A percentile compares a stretch with the other conserved stretches of the same genome.
Conservation (phyloP, 495 filamentous ascomycete species). For the Darksidea phi region DNA sequence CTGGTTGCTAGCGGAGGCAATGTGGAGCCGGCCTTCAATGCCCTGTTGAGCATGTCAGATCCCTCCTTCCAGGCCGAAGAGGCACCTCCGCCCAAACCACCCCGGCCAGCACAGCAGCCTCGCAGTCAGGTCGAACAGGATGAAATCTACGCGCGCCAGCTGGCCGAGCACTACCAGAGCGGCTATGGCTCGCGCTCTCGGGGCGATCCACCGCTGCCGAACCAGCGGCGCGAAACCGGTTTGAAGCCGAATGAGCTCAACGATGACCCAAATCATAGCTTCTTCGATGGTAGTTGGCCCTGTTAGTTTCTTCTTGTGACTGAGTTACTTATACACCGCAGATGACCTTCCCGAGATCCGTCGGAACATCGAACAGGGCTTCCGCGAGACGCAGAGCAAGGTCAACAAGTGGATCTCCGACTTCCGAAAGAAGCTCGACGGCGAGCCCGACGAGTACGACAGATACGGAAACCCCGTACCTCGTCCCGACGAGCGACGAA, state of each 20-base stretch:
- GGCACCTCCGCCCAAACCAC: conserved; percentile 48
- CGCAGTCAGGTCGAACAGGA: conserved; percentile 81
- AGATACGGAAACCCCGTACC: conserved; percentile 50
- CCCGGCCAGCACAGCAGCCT: conserved; percentile 42
- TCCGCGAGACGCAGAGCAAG: conserved; percentile 87
- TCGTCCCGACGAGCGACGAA: conserved; percentile 43
- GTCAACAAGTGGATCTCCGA: conserved; percentile 90
- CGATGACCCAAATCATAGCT: conserved; percentile 73
- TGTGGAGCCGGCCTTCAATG: conserved; percentile 94
- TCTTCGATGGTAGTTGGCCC: conserved; percentile 70
- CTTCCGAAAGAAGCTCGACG: conserved; percentile 87
- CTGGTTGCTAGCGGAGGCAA: conserved; percentile 79
- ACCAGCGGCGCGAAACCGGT: conserved; percentile 32
- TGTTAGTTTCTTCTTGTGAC: not conserved
- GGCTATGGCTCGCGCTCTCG: conserved; percentile 37
- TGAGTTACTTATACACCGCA: conserved; percentile 30
- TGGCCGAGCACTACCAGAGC: conserved; percentile 75
- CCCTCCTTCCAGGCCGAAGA: conserved; percentile 72
- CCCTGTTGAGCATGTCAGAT: conserved; percentile 92
- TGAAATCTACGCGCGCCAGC: conserved; percentile 88
- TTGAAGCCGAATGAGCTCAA: conserved; percentile 45
- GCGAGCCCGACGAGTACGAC: conserved; percentile 63
- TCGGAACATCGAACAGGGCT: conserved; percentile 91
- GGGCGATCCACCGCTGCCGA: conserved; percentile 30
- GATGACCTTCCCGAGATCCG: conserved; percentile 93